phyloP scores from a whole-genome alignment of 345 rosid genomes.

The Chamaenerion angustifolium region DNA sequence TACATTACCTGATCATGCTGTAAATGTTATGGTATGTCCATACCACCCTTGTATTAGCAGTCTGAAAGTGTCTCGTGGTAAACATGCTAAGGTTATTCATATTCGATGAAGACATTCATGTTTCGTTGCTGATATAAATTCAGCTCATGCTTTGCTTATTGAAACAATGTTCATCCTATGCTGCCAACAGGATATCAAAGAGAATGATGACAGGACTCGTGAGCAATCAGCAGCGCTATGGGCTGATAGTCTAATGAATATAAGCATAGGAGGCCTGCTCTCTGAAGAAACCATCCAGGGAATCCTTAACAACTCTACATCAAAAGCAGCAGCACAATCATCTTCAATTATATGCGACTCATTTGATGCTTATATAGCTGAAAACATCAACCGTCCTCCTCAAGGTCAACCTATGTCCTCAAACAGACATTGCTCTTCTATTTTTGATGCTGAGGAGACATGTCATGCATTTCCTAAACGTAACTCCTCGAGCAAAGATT shows the following conservation, averaged over 20 bases:
- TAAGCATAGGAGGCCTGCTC: conserved; percentile 74
- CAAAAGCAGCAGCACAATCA: conserved; percentile 29
- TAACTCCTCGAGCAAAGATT: conserved; percentile 17
- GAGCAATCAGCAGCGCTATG: conserved; percentile 35
- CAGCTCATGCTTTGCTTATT: conserved; percentile 1
- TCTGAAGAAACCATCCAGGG: conserved; percentile 74
- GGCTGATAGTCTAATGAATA: conserved; percentile 50
- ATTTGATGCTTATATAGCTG: conserved; percentile 50
- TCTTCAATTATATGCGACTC: conserved; percentile 55
- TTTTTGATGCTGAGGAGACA: conserved; percentile 87
- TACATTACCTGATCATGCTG: too few relatives aligned
- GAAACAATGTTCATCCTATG: conserved; percentile 8
- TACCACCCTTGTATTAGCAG: too few relatives aligned
- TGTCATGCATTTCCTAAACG: conserved; percentile 57
- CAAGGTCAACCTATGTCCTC: conserved; percentile 20
- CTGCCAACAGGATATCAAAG: conserved; percentile 32
- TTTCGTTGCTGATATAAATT: neutral
- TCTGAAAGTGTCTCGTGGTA: too few relatives aligned
- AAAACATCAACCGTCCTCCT: conserved; percentile 20
- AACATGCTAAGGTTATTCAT: too few relatives aligned
- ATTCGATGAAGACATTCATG: neutral
- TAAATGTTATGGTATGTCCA: too few relatives aligned
- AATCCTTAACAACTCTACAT: conserved; percentile 11
- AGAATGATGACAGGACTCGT: conserved; percentile 12
- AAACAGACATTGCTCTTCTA: conserved; percentile 38